Conservation (phyloP, 1,139 yeast species). For the Sugiyamaella grinbergsii region DNA sequence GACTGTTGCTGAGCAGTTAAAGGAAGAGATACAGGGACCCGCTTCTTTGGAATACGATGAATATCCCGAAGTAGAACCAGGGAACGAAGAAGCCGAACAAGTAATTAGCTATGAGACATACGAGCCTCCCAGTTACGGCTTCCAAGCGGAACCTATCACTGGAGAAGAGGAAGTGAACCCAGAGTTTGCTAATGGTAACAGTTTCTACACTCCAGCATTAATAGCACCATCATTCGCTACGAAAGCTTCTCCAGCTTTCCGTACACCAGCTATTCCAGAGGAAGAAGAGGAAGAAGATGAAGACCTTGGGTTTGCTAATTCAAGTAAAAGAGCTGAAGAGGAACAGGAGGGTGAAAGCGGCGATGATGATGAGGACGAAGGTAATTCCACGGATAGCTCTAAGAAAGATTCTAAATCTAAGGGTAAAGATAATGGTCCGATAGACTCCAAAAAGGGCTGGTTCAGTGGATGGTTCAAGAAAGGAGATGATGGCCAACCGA, state of each 20-base stretch:
- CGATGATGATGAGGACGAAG: slow-evolving; percentile 21
- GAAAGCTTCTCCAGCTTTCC: slow-evolving; percentile 1
- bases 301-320: slow-evolving; percentile 19
- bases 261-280: slow-evolving; percentile 28
- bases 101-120: slow-evolving; percentile 31
- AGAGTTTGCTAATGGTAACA: slow-evolving; percentile 3
- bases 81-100: slow-evolving; percentile 5
- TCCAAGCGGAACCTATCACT: slow-evolving; percentile 26
- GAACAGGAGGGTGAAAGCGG: too few species aligned
- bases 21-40: not conserved
- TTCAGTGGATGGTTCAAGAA: slow-evolving; percentile 50
- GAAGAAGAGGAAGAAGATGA: slow-evolving; percentile 48
- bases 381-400: slow-evolving; percentile 29
- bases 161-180: slow-evolving; percentile 21
- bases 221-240: slow-evolving; percentile 18
- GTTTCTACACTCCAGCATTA: slow-evolving; percentile 16
- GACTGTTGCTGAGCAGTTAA: not conserved
- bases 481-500: slow-evolving; percentile 59
- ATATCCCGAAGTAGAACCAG: not conserved
- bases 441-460: slow-evolving; percentile 47
- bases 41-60: slow-evolving; percentile 17
- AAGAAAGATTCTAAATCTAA: slow-evolving; percentile 25
- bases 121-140: slow-evolving; percentile 32
- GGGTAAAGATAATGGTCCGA: slow-evolving; percentile 29
- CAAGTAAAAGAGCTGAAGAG: not conserved